Evolutionary conservation across 306 rosid species (phyloP).

Genomic region (Prunus davidiana): DNA sequence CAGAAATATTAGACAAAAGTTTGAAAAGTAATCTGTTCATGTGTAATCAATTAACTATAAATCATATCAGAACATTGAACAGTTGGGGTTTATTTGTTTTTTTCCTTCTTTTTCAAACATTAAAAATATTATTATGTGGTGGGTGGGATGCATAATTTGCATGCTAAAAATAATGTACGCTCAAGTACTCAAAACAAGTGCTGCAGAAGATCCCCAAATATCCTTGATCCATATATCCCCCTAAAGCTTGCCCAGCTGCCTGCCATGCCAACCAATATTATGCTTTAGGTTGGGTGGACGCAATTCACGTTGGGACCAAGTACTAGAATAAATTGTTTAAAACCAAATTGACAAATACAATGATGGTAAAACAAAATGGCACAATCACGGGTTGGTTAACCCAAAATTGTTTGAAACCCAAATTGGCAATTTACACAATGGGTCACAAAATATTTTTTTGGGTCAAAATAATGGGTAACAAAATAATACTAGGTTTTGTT

Average conservation of each 20-base stretch:
- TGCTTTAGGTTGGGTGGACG: neutral
- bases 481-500: neutral
- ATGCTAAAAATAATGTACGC: neutral
- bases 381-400: too few species aligned
- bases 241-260: neutral
- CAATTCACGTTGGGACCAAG: neutral
- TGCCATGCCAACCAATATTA: neutral
- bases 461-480: neutral
- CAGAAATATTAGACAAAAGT: neutral
- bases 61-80: neutral
- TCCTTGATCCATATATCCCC: too few species aligned
- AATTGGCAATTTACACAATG: too few species aligned
- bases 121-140: neutral
- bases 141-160: neutral
- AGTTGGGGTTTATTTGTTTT: neutral
- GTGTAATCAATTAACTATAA: neutral
- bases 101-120: neutral
- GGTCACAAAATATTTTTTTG: neutral
- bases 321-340: too few species aligned
- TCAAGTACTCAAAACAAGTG: neutral
- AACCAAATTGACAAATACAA: too few species aligned
- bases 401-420: too few species aligned
- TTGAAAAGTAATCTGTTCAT: neutral
- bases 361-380: too few species aligned
- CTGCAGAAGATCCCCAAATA: too few species aligned